Percentiles rank a stretch among this genome's conserved stretches.
Conservation (phyloP, 2,329 filamentous ascomycete genomes). For the Pseudopithomyces chartarum region DNA sequence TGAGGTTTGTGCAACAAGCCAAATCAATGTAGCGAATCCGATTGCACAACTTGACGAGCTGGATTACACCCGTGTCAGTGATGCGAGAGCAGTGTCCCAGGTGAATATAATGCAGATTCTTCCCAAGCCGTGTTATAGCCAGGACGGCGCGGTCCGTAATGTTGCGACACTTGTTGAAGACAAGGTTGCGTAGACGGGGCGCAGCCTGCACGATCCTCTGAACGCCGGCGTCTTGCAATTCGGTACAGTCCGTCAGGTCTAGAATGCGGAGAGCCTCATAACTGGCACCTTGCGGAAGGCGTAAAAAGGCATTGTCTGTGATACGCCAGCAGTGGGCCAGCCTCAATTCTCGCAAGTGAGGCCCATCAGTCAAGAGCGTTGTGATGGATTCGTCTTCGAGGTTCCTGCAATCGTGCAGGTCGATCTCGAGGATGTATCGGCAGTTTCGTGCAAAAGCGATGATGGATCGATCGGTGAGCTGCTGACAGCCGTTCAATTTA, state of each 20-base stretch:
- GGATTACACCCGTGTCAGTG: constrained; percentile 85
- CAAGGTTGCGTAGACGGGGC: constrained; percentile 86
- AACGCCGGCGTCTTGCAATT: constrained; percentile 84
- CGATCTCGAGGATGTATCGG: constrained; percentile 93
- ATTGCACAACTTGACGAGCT: constrained; percentile 83
- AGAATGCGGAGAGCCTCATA: constrained; percentile 92
- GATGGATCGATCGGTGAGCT: constrained; percentile 81
- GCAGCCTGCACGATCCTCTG: constrained; percentile 86
- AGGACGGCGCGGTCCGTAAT: constrained; percentile 89
- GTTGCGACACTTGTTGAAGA: constrained; percentile 90
- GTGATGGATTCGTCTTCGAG: constrained; percentile 86
- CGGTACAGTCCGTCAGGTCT: constrained; percentile 86
- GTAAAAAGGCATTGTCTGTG: constrained; percentile 85
- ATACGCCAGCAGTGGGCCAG: constrained; percentile 84
- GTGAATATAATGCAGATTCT: constrained; percentile 96
- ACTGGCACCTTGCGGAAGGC: constrained; percentile 68
- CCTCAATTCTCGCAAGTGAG: constrained; percentile 86
- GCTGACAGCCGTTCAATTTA: constrained; percentile 91
- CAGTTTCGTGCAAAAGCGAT: constrained; percentile 86
- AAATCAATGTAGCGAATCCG: constrained; percentile 96
- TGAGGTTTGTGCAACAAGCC: constrained; percentile 89
- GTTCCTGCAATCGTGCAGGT: constrained; percentile 81
- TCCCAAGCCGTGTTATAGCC: constrained; percentile 86
- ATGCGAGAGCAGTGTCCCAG: constrained; percentile 91
- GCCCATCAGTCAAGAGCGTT: constrained; percentile 75